Conservation (phyloP, 2,329 filamentous ascomycete genomes). For the Achaetomium macrosporum region DNA sequence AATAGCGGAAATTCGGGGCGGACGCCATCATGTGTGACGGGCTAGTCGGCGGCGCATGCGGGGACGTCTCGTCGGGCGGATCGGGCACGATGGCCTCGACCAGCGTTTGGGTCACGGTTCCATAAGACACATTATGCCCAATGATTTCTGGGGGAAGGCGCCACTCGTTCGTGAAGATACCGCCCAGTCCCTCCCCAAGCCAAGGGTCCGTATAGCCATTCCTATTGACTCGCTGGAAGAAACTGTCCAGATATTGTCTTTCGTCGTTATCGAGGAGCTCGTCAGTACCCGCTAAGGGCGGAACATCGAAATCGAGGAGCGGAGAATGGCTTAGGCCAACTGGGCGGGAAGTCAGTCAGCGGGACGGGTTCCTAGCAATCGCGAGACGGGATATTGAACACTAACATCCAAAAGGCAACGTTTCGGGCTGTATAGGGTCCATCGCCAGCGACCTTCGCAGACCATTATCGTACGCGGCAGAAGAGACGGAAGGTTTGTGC, state of each 20-base stretch:
- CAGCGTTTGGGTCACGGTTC: background rate
- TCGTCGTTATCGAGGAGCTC: constrained; percentile 56
- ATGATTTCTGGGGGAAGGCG: constrained; percentile 59
- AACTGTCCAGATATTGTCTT: constrained; percentile 50
- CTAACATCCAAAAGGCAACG: too few relatives aligned
- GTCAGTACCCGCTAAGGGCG: too few relatives aligned
- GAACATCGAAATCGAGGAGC: too few relatives aligned
- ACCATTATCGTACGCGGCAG: too few relatives aligned
- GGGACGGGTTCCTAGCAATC: too few relatives aligned
- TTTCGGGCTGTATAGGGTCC: too few relatives aligned
- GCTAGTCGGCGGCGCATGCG: background rate
- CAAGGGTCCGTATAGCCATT: constrained; percentile 35
- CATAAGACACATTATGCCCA: constrained; percentile 40
- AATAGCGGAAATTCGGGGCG: background rate
- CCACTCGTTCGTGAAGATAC: constrained; percentile 48
- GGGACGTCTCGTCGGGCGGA: constrained; percentile 12
- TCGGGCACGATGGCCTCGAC: background rate
- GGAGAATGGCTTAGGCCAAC: too few relatives aligned
- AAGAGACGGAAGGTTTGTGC: too few relatives aligned
- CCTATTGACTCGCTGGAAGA: constrained; percentile 51
- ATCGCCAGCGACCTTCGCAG: too few relatives aligned
- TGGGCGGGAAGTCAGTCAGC: too few relatives aligned
- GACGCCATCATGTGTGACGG: constrained; percentile 19
- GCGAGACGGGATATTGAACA: too few relatives aligned
- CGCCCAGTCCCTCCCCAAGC: constrained; percentile 26